Evolutionary conservation across 176 grass and related monocot genomes (phyloP).

Genomic region (Raddia guianensis): DNA sequence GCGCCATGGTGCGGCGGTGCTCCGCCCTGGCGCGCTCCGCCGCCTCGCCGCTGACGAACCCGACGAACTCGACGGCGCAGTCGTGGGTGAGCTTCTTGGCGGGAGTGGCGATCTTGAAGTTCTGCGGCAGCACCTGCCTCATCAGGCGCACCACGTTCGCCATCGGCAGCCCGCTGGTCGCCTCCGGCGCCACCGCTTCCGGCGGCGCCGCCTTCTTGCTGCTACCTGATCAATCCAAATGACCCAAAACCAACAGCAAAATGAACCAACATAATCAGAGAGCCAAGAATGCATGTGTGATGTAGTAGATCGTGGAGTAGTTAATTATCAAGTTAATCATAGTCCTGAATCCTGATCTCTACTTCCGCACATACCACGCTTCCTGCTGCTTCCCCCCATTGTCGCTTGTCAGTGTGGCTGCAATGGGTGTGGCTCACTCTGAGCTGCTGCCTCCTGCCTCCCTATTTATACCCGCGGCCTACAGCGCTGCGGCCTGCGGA

Average conservation of each 20-base stretch:
- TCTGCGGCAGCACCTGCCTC: conserved; percentile 45
- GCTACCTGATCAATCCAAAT: neutral
- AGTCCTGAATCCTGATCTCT: neutral
- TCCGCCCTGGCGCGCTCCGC: conserved; percentile 37
- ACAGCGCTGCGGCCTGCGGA: neutral
- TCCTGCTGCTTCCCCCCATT: conserved; percentile 37
- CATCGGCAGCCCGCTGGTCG: conserved; percentile 45
- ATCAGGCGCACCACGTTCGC: conserved; percentile 64
- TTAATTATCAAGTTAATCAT: neutral
- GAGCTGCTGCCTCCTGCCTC: neutral
- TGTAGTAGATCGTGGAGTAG: neutral
- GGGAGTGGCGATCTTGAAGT: conserved; percentile 43
- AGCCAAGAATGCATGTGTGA: neutral
- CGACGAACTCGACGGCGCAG: conserved; percentile 70
- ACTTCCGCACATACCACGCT: conserved; percentile 14
- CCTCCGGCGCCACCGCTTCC: neutral
- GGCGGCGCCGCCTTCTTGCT: neutral
- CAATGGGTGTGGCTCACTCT: neutral
- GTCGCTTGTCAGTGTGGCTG: neutral
- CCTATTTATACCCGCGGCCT: conserved; percentile 2
- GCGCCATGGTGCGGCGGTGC: conserved; percentile 56
- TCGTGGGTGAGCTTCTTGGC: conserved; percentile 61
- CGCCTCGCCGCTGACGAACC: conserved; percentile 67
- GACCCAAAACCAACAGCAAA: neutral
- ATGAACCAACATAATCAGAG: neutral